Conservation (phyloP, 495 filamentous ascomycete species). For the Trichoderma erinaceum region DNA sequence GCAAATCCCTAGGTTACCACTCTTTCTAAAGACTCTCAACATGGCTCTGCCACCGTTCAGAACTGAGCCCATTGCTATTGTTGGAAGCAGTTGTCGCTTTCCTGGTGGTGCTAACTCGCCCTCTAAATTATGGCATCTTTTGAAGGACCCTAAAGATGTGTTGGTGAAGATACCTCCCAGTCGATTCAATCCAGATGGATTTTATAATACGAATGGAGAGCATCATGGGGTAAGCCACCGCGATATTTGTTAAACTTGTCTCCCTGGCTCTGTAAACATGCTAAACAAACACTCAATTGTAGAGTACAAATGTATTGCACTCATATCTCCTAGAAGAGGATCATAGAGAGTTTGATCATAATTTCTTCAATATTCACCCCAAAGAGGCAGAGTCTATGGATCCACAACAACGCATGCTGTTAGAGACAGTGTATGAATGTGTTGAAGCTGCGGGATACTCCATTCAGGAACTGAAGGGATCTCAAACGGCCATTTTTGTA, state of each 20-base stretch:
- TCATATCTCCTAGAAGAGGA: conserved; percentile 45
- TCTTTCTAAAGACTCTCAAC: no score
- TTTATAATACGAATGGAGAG: conserved; percentile 53
- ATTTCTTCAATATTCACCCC: conserved; percentile 57
- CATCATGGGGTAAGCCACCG: conserved; percentile 26
- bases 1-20: no score
- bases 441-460: conserved; percentile 45
- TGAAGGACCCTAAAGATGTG: conserved; percentile 41
- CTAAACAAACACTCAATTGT: no score
- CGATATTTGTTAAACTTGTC: no score
- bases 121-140: conserved; percentile 52
- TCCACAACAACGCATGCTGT: conserved; percentile 42
- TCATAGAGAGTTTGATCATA: conserved; percentile 42
- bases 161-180: conserved; percentile 55
- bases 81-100: conserved; percentile 56
- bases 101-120: conserved; percentile 49
- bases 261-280: no score
- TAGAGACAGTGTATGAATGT: conserved; percentile 56
- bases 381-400: conserved; percentile 47
- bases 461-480: conserved; percentile 30
- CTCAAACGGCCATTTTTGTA: conserved; percentile 39
- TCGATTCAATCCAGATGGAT: conserved; percentile 57
- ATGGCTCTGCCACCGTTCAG: no score
- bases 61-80: conserved; percentile 45
- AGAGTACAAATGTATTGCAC: conserved; percentile 28